phyloP scores from a whole-genome alignment of 441 rosid species.

The Eutrema salsugineum region DNA sequence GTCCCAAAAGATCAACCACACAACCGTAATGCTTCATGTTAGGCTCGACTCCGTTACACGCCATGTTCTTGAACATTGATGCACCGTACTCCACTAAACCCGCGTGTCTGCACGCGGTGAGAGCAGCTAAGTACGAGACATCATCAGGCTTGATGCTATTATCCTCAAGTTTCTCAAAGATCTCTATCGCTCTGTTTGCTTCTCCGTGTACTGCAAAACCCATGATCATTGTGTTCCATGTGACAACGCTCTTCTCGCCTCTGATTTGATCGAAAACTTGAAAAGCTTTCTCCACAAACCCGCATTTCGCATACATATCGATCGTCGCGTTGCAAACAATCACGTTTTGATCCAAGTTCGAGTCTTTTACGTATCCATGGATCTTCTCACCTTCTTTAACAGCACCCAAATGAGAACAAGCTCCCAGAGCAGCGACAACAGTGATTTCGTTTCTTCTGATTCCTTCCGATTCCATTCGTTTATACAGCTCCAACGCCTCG shows the following conservation, averaged over 20 bases:
- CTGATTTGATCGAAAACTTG: slow-evolving; percentile 48
- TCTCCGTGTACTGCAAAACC: slow-evolving; percentile 83
- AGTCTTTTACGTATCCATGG: slow-evolving; percentile 39
- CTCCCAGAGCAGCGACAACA: slow-evolving; percentile 74
- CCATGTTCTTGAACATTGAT: slow-evolving; percentile 57
- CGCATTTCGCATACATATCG: slow-evolving; percentile 82
- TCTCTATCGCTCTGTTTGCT: slow-evolving; percentile 56
- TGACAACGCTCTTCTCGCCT: slow-evolving; percentile 45
- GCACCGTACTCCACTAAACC: slow-evolving; percentile 79
- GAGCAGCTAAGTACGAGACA: slow-evolving; percentile 58
- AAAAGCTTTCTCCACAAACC: slow-evolving; percentile 60
- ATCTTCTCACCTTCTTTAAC: slow-evolving; percentile 57
- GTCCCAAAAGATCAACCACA: slow-evolving; percentile 79
- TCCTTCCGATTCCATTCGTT: slow-evolving; percentile 51
- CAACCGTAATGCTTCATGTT: slow-evolving; percentile 79
- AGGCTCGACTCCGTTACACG: slow-evolving; percentile 40
- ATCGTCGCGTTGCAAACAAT: slow-evolving; percentile 66
- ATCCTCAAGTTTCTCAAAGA: slow-evolving; percentile 48
- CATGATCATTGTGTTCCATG: slow-evolving; percentile 93
- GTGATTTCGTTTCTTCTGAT: slow-evolving; percentile 59
- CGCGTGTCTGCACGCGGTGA: slow-evolving; percentile 77
- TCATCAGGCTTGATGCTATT: slow-evolving; percentile 49
- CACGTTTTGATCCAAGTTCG: slow-evolving; percentile 47
- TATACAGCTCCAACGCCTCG: slow-evolving; percentile 61
- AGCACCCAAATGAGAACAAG: slow-evolving; percentile 79